phyloP scores from a whole-genome alignment of 306 rosid species.

The Dryas drummondii region DNA sequence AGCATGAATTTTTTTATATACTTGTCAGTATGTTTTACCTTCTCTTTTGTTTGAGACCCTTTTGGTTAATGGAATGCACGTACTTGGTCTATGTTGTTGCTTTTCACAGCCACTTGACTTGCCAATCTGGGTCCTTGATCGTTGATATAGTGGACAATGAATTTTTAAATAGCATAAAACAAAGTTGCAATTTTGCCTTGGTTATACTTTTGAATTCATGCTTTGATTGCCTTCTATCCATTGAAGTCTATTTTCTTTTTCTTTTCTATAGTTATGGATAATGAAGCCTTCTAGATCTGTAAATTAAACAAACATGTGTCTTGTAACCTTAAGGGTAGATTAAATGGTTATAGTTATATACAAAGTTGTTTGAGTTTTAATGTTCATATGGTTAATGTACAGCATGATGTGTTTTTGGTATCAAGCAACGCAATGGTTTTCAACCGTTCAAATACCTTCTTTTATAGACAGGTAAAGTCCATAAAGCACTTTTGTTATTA shows the following conservation, averaged over 20 bases:
- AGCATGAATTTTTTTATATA: not conserved
- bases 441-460: conserved; percentile 15
- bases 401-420: conserved; percentile 32
- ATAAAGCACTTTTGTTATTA: not conserved
- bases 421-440: conserved; percentile 21
- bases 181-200: not conserved
- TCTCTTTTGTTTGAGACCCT: too few relatives aligned
- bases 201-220: not conserved
- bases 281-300: not conserved
- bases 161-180: not conserved
- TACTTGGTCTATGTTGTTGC: not conserved
- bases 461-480: conserved; percentile 18
- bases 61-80: not conserved
- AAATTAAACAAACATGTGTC: not conserved
- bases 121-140: not conserved
- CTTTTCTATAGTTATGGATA: not conserved
- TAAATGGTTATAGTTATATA: not conserved
- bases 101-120: not conserved
- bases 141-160: too few relatives aligned
- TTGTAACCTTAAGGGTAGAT: not conserved
- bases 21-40: not conserved
- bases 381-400: conserved; percentile 12
- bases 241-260: too few relatives aligned
- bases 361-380: not conserved
- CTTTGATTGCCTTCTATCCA: not conserved